A percentile compares a stretch with the other conserved stretches of the same genome.
Conservation (phyloP, 371 early-diverging fungal genomes). For the Gilbertella persicaria region DNA sequence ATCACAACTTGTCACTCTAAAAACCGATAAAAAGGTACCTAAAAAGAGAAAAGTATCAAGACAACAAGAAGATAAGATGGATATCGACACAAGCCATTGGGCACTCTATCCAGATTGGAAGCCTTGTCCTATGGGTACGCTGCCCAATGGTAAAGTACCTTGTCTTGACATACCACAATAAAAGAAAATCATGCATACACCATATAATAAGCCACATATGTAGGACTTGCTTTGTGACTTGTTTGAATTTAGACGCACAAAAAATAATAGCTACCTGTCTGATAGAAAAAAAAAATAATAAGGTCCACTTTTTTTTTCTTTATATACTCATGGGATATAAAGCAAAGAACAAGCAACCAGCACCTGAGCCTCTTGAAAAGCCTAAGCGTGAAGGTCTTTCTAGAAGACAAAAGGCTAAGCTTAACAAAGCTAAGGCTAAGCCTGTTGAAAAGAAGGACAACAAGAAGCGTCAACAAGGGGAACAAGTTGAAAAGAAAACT, state of each 20-base stretch:
- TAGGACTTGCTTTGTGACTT: no score
- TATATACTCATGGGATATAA: slow-evolving; percentile 54
- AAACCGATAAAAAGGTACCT: slow-evolving; percentile 7
- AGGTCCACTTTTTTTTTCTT: no score
- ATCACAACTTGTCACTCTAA: slow-evolving; percentile 21
- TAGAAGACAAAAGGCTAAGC: slow-evolving; percentile 31
- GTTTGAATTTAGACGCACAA: no score
- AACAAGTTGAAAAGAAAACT: slow-evolving; percentile 2
- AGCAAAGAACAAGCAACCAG: slow-evolving; percentile 68
- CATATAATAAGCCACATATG: no score
- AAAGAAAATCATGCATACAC: no score
- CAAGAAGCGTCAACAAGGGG: slow-evolving; percentile 17
- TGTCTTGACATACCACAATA: slow-evolving; percentile 41
- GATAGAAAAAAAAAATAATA: no score
- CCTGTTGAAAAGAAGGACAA: slow-evolving; percentile 31
- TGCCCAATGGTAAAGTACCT: slow-evolving; percentile 44
- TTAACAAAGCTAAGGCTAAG: slow-evolving; percentile 19
- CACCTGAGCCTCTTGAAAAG: slow-evolving; percentile 54
- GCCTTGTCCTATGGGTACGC: slow-evolving; percentile 41
- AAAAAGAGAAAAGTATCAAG: neutral
- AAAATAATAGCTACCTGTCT: no score
- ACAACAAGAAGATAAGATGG: slow-evolving; percentile 2
- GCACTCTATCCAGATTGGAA: slow-evolving; percentile 33
- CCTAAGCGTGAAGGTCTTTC: slow-evolving; percentile 23
- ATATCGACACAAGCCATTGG: slow-evolving; percentile 26